Base-by-base conservation (phyloP, 371 early-diverging fungal genomes). In the Rhizopus arrhizus region DNA sequence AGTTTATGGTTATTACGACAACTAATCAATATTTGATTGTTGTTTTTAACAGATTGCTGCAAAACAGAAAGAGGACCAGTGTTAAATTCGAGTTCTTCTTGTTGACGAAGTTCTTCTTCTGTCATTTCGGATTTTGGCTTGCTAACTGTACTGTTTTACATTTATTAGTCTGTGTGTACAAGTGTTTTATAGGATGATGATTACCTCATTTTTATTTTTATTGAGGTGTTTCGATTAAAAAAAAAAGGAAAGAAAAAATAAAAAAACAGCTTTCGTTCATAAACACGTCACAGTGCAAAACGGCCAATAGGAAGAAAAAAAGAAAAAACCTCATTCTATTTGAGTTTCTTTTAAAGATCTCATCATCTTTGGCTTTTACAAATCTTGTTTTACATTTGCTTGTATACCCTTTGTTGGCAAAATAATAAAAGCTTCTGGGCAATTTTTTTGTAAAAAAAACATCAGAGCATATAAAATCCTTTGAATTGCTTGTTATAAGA, bases 1-100 rank as follows among this genome's bases (percentile, higher is more conserved):
- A 98, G 83, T 77, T 98, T 97, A 73, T 93, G 89, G 83, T 98
- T 98, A 81, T 98, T 98, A 73, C 99, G 86, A 74, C 92, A 93
- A 70, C 88, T 93, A 74, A 98, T 91, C 64, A 98, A 86, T 47
- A 98, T 87, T 81, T 97, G 97, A 49, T 93, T 92, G 84, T 93
- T 92, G 83, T 94, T 95, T 77, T 91, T 94, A 57, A 97, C 97
- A 4, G 98, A 94, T 79, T 90, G 91, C 42, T 94, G 94, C 48
- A 98, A 83, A 15, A 98, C 91, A 5, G 98, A 97, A 51, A 98
- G 87, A 36, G 99, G 99, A 6, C 99, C 99, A 51, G 91, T 97
- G 68, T 89, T 89, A 82, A 99, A 98, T 81, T 98, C 97, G 50
- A 91, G 82, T 74, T 97, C 95, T 77, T 99, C 99, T 55, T 91